Evolutionary conservation across 139 green algal species (phyloP), one percentile per base, ranked within the genome.

Genomic region (Penium margaritaceum): DNA sequence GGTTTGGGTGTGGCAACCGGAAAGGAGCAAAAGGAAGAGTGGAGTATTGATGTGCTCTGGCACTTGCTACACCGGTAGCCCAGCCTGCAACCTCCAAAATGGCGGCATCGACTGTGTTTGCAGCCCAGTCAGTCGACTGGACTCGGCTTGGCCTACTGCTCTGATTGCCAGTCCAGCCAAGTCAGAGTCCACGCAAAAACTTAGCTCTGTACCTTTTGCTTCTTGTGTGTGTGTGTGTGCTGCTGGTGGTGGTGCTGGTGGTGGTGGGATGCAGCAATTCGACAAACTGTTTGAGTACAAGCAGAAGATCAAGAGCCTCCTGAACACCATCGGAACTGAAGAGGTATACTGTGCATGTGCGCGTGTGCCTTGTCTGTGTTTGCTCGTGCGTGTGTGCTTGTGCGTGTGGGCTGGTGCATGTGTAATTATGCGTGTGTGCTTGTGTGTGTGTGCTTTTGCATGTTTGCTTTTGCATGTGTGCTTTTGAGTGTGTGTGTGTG

Each of bases 241-340:
- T n/a, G n/a, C n/a, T n/a, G n/a, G n/a, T n/a, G n/a, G n/a, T n/a
- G 33, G 30, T 43, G 30, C 5, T 38, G 60, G 21, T n/a, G n/a
- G n/a, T n/a, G n/a, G n/a, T n/a, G n/a, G n/a, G n/a, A 41, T 32
- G 30, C 68, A 77, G 60, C 33, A 77, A 41, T 70, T 77, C 21
- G 70, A 36, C n/a, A 58, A 60, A 41, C 2, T 77, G 41, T 58
- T 77, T 17, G 35, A 70, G 3, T 70, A 55, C 33, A 14, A 33
- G 6, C n/a, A 70, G 55, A 36, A 58, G 19, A 36, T 77, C 30
- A 30, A 77, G 21, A 37, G n/a, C 3, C 54, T 71, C 12, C 68
- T 75, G 24, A 33, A 32, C 24, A 46, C 30, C 17, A 61, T 69
- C 32, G 24, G 19, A 29, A 27, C 70, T 27, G 70, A 77, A 32